These are phyloP conservation scores for Plasmodium berghei DNA, from an alignment of 169 alveolate species.

Conservation along the genomic window DNA sequence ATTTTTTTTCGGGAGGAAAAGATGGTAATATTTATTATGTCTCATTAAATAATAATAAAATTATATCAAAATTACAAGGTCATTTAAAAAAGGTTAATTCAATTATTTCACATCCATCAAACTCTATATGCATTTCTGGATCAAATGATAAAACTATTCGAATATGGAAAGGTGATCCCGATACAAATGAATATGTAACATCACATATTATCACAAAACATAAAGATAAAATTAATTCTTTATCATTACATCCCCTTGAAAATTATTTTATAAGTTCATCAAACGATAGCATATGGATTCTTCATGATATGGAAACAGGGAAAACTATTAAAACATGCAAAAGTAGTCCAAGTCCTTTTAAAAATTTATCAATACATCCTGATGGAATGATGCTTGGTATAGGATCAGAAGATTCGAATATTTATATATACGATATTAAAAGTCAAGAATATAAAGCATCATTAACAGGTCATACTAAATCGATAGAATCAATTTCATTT, in stretches of 20 bases:
- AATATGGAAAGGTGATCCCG: constrained; percentile 82
- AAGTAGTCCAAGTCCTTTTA: constrained; percentile 81
- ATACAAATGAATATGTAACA: constrained; percentile 75
- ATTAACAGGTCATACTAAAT: constrained; percentile 71
- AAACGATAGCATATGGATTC: constrained; percentile 86
- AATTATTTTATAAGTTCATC: constrained; percentile 83
- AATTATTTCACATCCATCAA: constrained; percentile 80
- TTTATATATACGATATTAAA: constrained; percentile 90
- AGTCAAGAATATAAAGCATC: constrained; percentile 80
- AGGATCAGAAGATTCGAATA: constrained; percentile 82
- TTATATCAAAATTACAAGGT: constrained; percentile 77
- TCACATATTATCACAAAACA: constrained; percentile 82
- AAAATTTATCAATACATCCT: constrained; percentile 85
- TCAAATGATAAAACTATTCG: constrained; percentile 88
- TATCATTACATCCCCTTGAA: constrained; percentile 89
- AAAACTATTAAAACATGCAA: constrained; percentile 80
- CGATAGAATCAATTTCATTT: constrained; percentile 79
- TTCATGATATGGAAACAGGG: constrained; percentile 85
- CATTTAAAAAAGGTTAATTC: constrained; percentile 83
- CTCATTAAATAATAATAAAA: constrained; percentile 79
- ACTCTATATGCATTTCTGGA: constrained; percentile 72
- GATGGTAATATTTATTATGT: constrained; percentile 86
- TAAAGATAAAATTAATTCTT: constrained; percentile 79
- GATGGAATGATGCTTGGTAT: constrained; percentile 91
- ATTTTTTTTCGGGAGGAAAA: constrained; percentile 88